Conservation (phyloP, 1,284 basidiomycete genomes). For the Phylloporus sp. region DNA sequence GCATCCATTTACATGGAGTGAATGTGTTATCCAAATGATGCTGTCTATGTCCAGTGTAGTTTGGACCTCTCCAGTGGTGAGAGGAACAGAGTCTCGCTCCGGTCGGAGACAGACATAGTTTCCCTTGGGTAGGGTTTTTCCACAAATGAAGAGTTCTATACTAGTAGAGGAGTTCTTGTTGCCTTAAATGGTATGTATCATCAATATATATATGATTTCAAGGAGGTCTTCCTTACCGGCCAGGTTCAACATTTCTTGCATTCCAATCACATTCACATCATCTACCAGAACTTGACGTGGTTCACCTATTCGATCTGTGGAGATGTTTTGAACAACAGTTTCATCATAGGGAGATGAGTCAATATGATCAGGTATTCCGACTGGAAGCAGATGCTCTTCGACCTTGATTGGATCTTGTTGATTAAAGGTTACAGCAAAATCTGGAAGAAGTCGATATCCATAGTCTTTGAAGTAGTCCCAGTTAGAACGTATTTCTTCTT, state of each 20-base stretch:
- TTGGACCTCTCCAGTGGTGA: conserved; percentile 7
- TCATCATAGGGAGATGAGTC: conserved; percentile 11
- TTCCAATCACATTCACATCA: conserved; percentile 13
- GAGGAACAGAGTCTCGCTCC: neutral
- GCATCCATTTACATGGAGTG: neutral
- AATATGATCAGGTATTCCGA: neutral
- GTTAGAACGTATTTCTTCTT: neutral
- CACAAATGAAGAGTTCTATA: conserved; percentile 9
- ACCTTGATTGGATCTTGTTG: conserved; percentile 10
- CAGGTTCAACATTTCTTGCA: conserved; percentile 1
- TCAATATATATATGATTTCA: too few species aligned
- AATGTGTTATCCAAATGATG: conserved; percentile 15
- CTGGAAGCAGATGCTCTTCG: conserved; percentile 9
- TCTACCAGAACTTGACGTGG: conserved; percentile 4
- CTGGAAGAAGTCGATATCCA: conserved; percentile 11
- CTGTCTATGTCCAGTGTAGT: conserved; percentile 20
- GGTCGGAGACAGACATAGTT: conserved; percentile 14
- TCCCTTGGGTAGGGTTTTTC: conserved; percentile 6
- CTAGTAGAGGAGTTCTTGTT: neutral
- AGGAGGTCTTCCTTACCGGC: neutral
- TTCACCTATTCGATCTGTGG: neutral
- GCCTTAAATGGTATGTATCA: too few species aligned
- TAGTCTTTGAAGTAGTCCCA: conserved; percentile 18
- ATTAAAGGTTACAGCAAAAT: conserved; percentile 14
- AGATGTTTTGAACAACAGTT: neutral